Evolutionary conservation across 108 stramenopile species (phyloP).

Genomic region (Fragilaria radians): DNA sequence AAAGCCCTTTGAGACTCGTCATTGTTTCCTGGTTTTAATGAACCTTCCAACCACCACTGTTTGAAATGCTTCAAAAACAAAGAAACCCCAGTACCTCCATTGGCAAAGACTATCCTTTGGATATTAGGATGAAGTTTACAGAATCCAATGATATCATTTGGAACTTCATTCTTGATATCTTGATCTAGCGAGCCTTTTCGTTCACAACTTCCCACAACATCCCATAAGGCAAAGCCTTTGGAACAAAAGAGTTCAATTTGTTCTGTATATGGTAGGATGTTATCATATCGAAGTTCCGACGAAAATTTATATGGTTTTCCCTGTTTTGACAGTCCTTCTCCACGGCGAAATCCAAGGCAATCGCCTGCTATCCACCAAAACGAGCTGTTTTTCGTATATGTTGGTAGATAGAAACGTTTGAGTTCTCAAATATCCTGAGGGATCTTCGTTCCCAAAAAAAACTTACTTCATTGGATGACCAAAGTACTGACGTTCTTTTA

Average conservation of each 20-base stretch:
- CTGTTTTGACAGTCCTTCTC: conserved; percentile 23
- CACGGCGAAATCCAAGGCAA: conserved; percentile 64
- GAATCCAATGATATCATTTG: conserved; percentile 66
- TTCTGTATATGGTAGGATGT: conserved; percentile 52
- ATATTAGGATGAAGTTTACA: conserved; percentile 34
- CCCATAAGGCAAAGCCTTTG: conserved; percentile 80
- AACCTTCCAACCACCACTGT: conserved; percentile 56
- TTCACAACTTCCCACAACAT: conserved; percentile 59
- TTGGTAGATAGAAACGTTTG: no score
- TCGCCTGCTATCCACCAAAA: conserved; percentile 88
- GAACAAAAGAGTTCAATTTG: conserved; percentile 41
- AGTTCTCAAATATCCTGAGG: no score
- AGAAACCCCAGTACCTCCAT: conserved; percentile 46
- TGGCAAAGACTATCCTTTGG: conserved; percentile 67
- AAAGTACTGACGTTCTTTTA: conserved; percentile 49
- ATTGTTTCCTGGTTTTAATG: conserved; percentile 27
- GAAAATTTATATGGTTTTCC: conserved; percentile 55
- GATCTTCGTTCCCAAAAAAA: no score
- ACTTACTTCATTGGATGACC: conserved; percentile 59
- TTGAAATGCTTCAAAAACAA: conserved; percentile 61
- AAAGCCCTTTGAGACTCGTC: conserved; percentile 40
- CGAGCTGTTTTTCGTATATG: no score
- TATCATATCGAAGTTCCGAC: conserved; percentile 39
- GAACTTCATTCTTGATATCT: conserved; percentile 45
- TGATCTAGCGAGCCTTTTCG: conserved; percentile 49